Evolutionary conservation across 2,329 filamentous ascomycete genomes (phyloP), one percentile per base, ranked within the genome.

Genomic region (Paraphoma sp.): DNA sequence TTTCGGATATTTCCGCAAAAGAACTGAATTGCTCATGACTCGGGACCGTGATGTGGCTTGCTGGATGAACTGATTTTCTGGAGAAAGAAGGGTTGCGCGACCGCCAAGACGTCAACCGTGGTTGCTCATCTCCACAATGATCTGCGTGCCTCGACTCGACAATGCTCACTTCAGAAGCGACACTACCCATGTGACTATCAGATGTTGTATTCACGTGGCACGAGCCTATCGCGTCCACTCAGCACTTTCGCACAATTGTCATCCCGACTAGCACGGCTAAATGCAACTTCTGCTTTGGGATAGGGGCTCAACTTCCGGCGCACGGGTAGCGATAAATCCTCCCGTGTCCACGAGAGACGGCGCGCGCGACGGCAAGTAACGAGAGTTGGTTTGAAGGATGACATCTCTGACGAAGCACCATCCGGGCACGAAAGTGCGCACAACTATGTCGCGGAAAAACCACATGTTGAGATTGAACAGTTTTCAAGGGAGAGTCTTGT

Each of bases 321-420:
- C 46, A 41, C 46, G 23, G 53, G 36, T 40, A 51, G n/a, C 53
- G 28, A 41, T 16, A n/a, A 50, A 50, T 46, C 53, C 47, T 50
- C 31, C 53, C 45, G 45, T 42, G 28, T 41, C 23, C 14, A 14
- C 33, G n/a, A 16, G 4, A 7, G 6, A 51, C 3, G 4, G 17
- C 14, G 17, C 30, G 14, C n/a, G 28, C 16, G 41, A 44, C 28
- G 12, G 28, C n/a, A 36, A 28, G 30, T 9, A n/a, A 33, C 48
- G 17, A 17, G 7, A 17, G 16, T 28, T 6, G 16, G 31, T 12
- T 41, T 23, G 23, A 7, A 14, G 17, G 6, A 16, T 29, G 16
- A n/a, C 9, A 41, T 29, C n/a, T 36, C 33, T 14, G 33, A 23
- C 23, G 23, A 23, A 23, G 31, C 23, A 33, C 12, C 16, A 8